phyloP scores from a whole-genome alignment of 192 early-diverging fungal species.

The Entophlyctis helioformis region DNA sequence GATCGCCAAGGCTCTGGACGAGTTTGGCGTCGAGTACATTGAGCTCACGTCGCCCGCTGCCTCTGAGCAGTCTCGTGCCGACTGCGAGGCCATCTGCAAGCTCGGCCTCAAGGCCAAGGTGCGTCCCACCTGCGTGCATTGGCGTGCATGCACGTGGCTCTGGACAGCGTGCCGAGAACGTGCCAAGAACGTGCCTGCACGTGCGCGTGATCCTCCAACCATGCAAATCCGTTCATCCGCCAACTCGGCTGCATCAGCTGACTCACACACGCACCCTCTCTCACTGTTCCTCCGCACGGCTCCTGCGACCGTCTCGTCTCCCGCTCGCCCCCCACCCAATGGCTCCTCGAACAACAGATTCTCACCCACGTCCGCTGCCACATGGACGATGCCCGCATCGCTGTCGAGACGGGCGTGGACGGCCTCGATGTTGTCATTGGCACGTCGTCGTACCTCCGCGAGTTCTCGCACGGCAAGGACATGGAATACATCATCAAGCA shows the following conservation, averaged over 20 bases:
- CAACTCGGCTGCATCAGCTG: too few species aligned
- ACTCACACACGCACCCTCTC: too few species aligned
- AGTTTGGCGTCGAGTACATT: slow-evolving; percentile 97
- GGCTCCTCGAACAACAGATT: slow-evolving; percentile 28
- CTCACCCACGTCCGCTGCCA: slow-evolving; percentile 94
- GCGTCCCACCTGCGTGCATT: neutral
- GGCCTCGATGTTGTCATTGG: slow-evolving; percentile 98
- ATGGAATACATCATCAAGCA: slow-evolving; percentile 95
- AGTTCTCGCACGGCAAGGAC: slow-evolving; percentile 99
- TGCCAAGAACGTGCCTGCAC: too few species aligned
- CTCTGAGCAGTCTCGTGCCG: slow-evolving; percentile 86
- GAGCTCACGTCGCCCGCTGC: slow-evolving; percentile 95
- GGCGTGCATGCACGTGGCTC: too few species aligned
- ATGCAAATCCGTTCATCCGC: too few species aligned
- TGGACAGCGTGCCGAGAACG: too few species aligned
- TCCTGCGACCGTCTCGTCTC: too few species aligned
- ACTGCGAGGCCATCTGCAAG: slow-evolving; percentile 82
- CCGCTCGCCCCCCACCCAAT: too few species aligned
- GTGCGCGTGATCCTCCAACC: too few species aligned
- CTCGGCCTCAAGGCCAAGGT: slow-evolving; percentile 93
- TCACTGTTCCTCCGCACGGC: too few species aligned
- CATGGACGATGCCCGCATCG: slow-evolving; percentile 96
- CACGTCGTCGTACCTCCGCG: slow-evolving; percentile 87
- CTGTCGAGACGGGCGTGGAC: slow-evolving; percentile 93
- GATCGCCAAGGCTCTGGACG: slow-evolving; percentile 96